phyloP scores from a whole-genome alignment of 2,329 filamentous ascomycete genomes.

The Sphaerulina vaccinii region DNA sequence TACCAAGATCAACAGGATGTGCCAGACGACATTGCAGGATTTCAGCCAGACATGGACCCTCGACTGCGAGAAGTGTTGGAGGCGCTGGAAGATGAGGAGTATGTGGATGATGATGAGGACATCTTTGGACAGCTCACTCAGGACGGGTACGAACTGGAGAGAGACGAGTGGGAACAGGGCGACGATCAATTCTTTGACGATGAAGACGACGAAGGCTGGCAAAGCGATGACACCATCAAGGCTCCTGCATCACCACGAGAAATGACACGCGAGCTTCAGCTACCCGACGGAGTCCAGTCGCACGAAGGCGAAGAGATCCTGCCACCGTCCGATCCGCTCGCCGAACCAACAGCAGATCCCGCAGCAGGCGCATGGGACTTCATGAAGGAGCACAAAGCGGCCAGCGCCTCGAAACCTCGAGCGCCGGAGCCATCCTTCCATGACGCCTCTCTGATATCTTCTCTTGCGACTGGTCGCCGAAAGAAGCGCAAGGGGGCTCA shows the following conservation, averaged over 20 bases:
- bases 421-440: conserved; percentile 59
- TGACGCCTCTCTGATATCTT: conserved; percentile 68
- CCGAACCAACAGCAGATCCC: conserved; percentile 37
- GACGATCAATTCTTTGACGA: conserved; percentile 37
- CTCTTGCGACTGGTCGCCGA: conserved; percentile 70
- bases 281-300: conserved; percentile 39
- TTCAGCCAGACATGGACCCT: conserved; percentile 98
- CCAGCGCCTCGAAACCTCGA: conserved; percentile 41
- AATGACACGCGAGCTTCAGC: conserved; percentile 30
- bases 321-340: conserved; percentile 37
- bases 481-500: conserved; percentile 96
- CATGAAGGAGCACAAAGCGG: conserved; percentile 82
- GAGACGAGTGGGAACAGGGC: conserved; percentile 70
- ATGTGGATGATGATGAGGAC: conserved; percentile 81
- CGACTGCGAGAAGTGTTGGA: conserved; percentile 86
- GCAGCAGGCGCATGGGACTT: conserved; percentile 80
- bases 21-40: conserved; percentile 86
- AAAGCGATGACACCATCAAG: conserved; percentile 89
- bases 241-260: conserved; percentile 39
- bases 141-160: conserved; percentile 71
- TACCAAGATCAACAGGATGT: conserved; percentile 94
- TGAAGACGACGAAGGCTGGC: conserved; percentile 80
- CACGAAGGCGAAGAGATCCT: conserved; percentile 51
- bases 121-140: conserved; percentile 73
- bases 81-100: conserved; percentile 92